Conservation (phyloP, 768 basidiomycete genomes). For the Rhodotorula taiwanensis region DNA sequence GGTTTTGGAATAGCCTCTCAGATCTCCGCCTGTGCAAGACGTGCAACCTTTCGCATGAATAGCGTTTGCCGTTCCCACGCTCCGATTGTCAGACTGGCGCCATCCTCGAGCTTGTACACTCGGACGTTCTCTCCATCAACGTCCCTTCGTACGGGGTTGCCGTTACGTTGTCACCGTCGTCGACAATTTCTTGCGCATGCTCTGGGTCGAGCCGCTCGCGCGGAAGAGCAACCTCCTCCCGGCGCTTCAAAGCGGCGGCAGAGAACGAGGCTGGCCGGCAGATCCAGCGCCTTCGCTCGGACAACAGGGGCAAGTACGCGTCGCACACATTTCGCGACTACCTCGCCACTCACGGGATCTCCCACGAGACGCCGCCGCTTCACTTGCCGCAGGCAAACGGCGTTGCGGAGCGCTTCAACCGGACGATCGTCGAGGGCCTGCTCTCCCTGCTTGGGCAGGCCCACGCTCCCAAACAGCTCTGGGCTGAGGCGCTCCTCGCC, state of each 20-base stretch:
- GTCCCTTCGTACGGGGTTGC: background rate
- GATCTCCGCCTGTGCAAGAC: background rate
- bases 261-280: background rate
- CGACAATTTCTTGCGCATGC: constrained; percentile 36
- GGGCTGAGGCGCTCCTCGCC: constrained; percentile 7
- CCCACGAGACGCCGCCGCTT: background rate
- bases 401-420: constrained; percentile 1
- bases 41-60: constrained; percentile 4
- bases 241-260: background rate
- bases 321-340: background rate
- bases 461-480: background rate
- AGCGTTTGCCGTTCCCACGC: background rate
- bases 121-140: constrained; percentile 3
- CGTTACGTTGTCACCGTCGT: constrained; percentile 39
- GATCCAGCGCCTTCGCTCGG: background rate
- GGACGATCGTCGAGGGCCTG: background rate
- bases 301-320: background rate
- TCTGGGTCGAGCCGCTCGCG: constrained; percentile 27
- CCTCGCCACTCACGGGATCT: background rate
- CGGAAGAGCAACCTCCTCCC: constrained; percentile 29
- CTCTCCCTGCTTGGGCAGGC: background rate
- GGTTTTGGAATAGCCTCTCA: background rate
- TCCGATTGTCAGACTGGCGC: background rate
- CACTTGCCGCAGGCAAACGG: constrained; percentile 4
- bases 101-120: constrained; percentile 2